These are phyloP conservation scores for Pelargonium cotyledonis DNA, from an alignment of 441 rosid genomes.

Conservation along the genomic window DNA sequence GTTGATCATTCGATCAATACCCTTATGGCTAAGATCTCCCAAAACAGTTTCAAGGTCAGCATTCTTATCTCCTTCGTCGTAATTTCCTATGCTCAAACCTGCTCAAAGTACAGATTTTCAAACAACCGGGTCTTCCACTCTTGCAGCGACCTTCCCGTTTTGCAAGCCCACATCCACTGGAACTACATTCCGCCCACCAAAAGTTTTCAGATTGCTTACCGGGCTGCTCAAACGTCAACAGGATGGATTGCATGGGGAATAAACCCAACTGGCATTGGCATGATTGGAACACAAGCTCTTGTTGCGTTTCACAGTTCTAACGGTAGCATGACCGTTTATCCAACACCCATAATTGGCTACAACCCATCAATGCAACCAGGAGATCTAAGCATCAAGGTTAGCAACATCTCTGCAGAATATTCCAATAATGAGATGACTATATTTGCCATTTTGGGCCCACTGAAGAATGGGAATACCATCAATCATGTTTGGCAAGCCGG, in stretches of 20 bases:
- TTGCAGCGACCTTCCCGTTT: conserved; percentile 28
- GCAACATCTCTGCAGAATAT: conserved; percentile 24
- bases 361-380: conserved; percentile 25
- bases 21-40: conserved; percentile 19
- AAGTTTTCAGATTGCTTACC: conserved; percentile 30
- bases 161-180: conserved; percentile 37
- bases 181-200: conserved; percentile 24
- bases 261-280: conserved; percentile 39
- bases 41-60: conserved; percentile 10
- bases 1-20: too few relatives aligned
- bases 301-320: conserved; percentile 31
- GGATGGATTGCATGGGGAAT: conserved; percentile 51
- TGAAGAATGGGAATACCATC: conserved; percentile 22
- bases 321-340: conserved; percentile 22
- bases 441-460: conserved; percentile 27
- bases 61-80: conserved; percentile 12
- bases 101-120: conserved; percentile 27
- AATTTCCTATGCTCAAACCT: conserved; percentile 23
- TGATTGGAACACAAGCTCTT: conserved; percentile 46
- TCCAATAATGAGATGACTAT: conserved; percentile 21
- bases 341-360: conserved; percentile 25
- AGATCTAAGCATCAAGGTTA: conserved; percentile 24
- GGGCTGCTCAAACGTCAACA: conserved; percentile 28
- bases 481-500: conserved; percentile 38
- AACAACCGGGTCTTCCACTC: conserved; percentile 18